Evolutionary conservation across 176 grass and related monocot genomes (phyloP).

Genomic region (Eragrostis nindensis): DNA sequence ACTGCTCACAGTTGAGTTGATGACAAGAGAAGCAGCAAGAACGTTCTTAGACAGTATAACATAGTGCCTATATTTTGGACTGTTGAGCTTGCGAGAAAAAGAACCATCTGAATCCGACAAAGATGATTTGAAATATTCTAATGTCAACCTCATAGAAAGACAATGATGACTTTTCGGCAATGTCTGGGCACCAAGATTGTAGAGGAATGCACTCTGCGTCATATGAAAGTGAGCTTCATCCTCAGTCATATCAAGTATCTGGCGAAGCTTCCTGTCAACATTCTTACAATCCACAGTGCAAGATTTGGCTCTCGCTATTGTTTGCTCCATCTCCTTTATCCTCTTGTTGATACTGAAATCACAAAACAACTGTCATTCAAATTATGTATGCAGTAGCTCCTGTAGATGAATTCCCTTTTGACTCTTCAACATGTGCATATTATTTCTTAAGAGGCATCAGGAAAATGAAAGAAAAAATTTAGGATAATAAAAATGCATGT

Average conservation of each 20-base stretch:
- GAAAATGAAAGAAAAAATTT: constrained; percentile 9
- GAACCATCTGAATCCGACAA: constrained; percentile 51
- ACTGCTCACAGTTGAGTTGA: constrained; percentile 84
- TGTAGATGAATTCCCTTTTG: background rate
- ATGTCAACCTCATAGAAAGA: constrained; percentile 86
- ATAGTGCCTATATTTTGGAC: constrained; percentile 63
- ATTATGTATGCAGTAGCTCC: constrained; percentile 23
- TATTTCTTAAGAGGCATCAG: background rate
- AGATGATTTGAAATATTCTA: constrained; percentile 79
- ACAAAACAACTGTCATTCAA: constrained; percentile 27
- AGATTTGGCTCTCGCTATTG: constrained; percentile 63
- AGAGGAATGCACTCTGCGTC: constrained; percentile 91
- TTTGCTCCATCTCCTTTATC: constrained; percentile 74
- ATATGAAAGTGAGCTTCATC: constrained; percentile 93
- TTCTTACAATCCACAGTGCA: constrained; percentile 77
- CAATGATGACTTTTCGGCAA: constrained; percentile 94
- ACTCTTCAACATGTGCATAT: background rate
- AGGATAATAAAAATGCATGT: background rate
- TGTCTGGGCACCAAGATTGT: constrained; percentile 77
- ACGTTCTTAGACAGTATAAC: constrained; percentile 81
- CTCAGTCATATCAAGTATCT: constrained; percentile 92
- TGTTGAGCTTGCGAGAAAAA: constrained; percentile 51
- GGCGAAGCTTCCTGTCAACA: constrained; percentile 81
- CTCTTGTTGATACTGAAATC: constrained; percentile 71
- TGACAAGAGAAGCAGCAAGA: constrained; percentile 75